Evolutionary conservation across 1,284 basidiomycete species (phyloP).

Genomic region (Lignosus rhinocerotis): DNA sequence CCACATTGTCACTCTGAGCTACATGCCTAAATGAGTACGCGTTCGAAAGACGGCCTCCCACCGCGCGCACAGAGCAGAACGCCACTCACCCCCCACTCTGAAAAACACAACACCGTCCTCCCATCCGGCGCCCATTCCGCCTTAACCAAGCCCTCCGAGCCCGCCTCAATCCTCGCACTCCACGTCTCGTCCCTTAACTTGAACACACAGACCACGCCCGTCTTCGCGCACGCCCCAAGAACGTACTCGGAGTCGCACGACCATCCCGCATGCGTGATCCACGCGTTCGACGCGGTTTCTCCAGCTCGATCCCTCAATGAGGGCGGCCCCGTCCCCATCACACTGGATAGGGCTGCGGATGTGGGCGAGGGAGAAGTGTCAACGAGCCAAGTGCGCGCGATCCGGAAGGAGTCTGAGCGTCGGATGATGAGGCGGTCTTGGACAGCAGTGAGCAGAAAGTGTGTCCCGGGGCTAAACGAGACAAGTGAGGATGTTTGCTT

Average conservation of each 20-base stretch:
- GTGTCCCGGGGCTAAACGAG: constrained; percentile 69
- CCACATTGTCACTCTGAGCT: constrained; percentile 84
- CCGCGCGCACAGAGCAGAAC: background rate
- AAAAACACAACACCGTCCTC: constrained; percentile 80
- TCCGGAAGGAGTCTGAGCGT: constrained; percentile 74
- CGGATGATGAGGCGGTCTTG: constrained; percentile 74
- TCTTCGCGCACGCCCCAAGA: constrained; percentile 68
- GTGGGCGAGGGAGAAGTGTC: constrained; percentile 50
- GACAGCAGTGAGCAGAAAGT: constrained; percentile 73
- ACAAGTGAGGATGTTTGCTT: constrained; percentile 68
- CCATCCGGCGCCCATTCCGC: constrained; percentile 87
- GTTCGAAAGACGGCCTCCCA: background rate
- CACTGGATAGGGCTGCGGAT: constrained; percentile 25
- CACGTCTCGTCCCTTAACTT: constrained; percentile 76
- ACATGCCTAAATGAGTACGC: constrained; percentile 4
- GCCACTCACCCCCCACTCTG: constrained; percentile 80
- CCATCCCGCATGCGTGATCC: constrained; percentile 79
- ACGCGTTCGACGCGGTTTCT: constrained; percentile 22
- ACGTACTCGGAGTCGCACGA: constrained; percentile 83
- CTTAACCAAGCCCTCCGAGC: constrained; percentile 80
- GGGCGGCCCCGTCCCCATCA: constrained; percentile 6
- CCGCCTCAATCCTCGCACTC: constrained; percentile 70
- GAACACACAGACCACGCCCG: constrained; percentile 67
- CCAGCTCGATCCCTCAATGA: constrained; percentile 7
- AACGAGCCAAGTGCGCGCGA: constrained; percentile 71